Conservation (phyloP, 129 eudicot species). For the Artemisia tridentata region DNA sequence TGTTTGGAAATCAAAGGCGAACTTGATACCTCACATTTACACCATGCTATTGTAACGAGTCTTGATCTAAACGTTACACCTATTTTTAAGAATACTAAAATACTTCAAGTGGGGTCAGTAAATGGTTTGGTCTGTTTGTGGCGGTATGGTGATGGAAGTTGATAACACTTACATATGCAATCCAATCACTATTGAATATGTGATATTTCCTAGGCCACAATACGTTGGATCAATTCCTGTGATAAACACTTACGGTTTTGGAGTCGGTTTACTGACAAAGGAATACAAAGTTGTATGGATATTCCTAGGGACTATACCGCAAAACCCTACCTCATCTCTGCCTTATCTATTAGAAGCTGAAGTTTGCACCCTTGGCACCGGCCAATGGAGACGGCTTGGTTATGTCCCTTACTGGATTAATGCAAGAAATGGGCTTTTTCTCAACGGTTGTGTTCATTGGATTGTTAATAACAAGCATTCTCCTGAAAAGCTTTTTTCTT, state of each 20-base stretch:
- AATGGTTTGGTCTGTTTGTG: no score
- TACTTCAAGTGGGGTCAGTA: no score
- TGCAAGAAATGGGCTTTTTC: neutral
- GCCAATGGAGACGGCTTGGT: constrained; percentile 39
- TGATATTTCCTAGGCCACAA: no score
- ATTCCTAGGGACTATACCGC: constrained; percentile 12
- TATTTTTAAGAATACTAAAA: no score
- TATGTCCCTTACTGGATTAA: constrained; percentile 1
- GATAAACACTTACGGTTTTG: constrained; percentile 26
- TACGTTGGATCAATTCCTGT: no score
- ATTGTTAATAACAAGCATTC: neutral
- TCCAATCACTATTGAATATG: no score
- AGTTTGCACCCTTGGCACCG: constrained; percentile 48
- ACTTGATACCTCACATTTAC: no score
- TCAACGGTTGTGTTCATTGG: constrained; percentile 41
- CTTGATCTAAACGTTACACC: no score
- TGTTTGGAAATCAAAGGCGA: no score
- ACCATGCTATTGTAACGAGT: no score
- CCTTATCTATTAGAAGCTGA: constrained; percentile 25
- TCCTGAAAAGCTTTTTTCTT: constrained; percentile 26
- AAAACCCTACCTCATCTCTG: neutral
- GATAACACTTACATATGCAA: no score
- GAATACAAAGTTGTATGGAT: constrained; percentile 38
- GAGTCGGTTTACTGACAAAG: constrained; percentile 8
- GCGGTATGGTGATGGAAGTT: no score